These are phyloP conservation scores for Sporothrix inflata DNA, from an alignment of 2,329 filamentous ascomycete species.

Conservation along the genomic window DNA sequence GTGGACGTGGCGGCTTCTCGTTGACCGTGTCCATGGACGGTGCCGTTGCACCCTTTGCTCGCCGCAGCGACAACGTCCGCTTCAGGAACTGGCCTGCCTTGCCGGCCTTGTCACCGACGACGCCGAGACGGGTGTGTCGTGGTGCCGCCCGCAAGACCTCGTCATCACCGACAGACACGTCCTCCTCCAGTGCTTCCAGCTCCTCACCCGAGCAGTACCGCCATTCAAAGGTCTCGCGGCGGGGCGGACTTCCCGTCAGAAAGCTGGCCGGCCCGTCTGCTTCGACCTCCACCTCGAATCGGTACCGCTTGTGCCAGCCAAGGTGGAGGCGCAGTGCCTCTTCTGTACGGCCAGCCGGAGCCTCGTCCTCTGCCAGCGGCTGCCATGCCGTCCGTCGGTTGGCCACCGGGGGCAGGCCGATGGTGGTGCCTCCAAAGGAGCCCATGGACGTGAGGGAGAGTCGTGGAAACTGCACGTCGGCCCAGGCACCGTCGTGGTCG, in stretches of 20 bases:
- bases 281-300: constrained; percentile 41
- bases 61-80: neutral
- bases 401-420: constrained; percentile 38
- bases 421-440: constrained; percentile 28
- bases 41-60: neutral
- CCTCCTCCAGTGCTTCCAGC: constrained; percentile 39
- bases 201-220: constrained; percentile 42
- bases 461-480: constrained; percentile 29
- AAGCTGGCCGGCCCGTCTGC: neutral
- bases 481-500: constrained; percentile 26
- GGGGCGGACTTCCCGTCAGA: neutral
- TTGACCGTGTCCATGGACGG: neutral
- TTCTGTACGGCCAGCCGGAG: constrained; percentile 27
- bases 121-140: neutral
- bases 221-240: constrained; percentile 49
- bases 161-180: neutral
- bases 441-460: neutral
- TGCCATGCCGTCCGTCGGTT: neutral
- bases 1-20: neutral
- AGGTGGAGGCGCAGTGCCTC: constrained; percentile 19
- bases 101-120: neutral
- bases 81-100: neutral
- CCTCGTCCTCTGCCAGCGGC: neutral
- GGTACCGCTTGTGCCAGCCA: constrained; percentile 34
- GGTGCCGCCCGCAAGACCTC: neutral